Evolutionary conservation across 768 basidiomycete genomes (phyloP).

Genomic region (Podaxis pistillaris): DNA sequence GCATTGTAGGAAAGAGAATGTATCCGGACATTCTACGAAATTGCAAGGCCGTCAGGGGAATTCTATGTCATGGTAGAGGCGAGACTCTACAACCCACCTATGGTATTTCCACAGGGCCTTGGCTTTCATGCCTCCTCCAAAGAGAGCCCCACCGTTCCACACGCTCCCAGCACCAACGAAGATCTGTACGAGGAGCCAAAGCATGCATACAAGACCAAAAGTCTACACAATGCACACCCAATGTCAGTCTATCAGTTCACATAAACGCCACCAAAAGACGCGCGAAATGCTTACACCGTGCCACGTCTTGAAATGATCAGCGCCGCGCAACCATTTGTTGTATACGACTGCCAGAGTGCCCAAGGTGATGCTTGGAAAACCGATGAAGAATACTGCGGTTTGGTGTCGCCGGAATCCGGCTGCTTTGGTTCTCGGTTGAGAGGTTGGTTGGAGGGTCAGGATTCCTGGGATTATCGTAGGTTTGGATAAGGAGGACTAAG

Average conservation of each 20-base stretch:
- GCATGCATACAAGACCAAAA: constrained; percentile 60
- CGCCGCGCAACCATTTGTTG: constrained; percentile 53
- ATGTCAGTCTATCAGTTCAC: background rate
- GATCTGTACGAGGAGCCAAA: constrained; percentile 63
- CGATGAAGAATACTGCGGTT: constrained; percentile 51
- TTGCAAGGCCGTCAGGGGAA: constrained; percentile 4
- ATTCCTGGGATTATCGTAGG: constrained; percentile 46
- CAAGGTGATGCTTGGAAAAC: constrained; percentile 53
- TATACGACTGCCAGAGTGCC: constrained; percentile 63
- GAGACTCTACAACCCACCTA: constrained; percentile 37
- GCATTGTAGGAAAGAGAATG: constrained; percentile 54
- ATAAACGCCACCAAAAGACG: background rate
- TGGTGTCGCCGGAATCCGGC: constrained; percentile 74
- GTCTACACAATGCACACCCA: constrained; percentile 33
- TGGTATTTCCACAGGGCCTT: constrained; percentile 86
- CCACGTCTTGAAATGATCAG: constrained; percentile 68
- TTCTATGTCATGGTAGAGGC: background rate
- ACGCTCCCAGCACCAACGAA: constrained; percentile 71
- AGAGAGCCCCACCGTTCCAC: constrained; percentile 67
- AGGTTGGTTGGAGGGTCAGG: constrained; percentile 73
- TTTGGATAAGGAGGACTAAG: too few species aligned
- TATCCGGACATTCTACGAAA: constrained; percentile 68
- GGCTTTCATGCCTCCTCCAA: constrained; percentile 71
- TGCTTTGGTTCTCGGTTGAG: constrained; percentile 60
- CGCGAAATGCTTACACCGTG: constrained; percentile 55